A percentile compares a stretch with the other conserved stretches of the same genome.
These are phyloP conservation scores for Botrytis tulipae DNA, from an alignment of 2,329 filamentous ascomycete species.

Conservation along the genomic window DNA sequence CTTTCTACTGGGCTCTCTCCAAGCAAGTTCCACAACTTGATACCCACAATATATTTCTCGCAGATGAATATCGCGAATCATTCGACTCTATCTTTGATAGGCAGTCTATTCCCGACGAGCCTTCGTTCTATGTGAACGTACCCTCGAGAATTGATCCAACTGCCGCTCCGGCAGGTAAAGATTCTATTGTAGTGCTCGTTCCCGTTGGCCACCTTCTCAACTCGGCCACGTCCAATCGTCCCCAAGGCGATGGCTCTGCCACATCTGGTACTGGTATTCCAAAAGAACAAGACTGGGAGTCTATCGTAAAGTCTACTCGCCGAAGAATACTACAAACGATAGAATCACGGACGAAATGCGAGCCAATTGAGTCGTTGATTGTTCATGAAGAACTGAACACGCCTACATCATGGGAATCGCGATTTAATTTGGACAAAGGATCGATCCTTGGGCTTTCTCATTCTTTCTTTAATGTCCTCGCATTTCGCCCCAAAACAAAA, in stretches of 20 bases:
- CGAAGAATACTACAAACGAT: conserved; percentile 61
- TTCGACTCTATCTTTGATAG: conserved; percentile 74
- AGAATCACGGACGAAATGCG: conserved; percentile 56
- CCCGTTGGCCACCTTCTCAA: conserved; percentile 66
- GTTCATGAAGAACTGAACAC: conserved; percentile 63
- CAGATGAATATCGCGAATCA: conserved; percentile 68
- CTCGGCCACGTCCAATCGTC: conserved; percentile 40
- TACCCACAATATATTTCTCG: conserved; percentile 76
- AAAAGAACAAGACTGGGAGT: conserved; percentile 56
- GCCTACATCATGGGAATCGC: conserved; percentile 60
- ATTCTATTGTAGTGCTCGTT: conserved; percentile 67
- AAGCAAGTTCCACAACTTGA: conserved; percentile 59
- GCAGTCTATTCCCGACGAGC: conserved; percentile 63
- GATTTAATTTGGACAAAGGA: conserved; percentile 73
- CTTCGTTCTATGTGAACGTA: conserved; percentile 76
- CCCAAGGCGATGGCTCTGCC: conserved; percentile 29
- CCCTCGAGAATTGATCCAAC: conserved; percentile 66
- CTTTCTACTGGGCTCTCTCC: conserved; percentile 72
- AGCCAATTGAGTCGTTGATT: conserved; percentile 41
- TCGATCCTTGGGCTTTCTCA: conserved; percentile 71
- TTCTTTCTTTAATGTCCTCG: conserved; percentile 70
- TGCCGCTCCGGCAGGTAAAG: conserved; percentile 64
- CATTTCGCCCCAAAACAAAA: conserved; percentile 60
- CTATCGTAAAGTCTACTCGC: conserved; percentile 59
- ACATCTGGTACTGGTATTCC: conserved; percentile 34